These are phyloP conservation scores for Termitomyces heimii DNA, from an alignment of 768 basidiomycete species.

Conservation along the genomic window DNA sequence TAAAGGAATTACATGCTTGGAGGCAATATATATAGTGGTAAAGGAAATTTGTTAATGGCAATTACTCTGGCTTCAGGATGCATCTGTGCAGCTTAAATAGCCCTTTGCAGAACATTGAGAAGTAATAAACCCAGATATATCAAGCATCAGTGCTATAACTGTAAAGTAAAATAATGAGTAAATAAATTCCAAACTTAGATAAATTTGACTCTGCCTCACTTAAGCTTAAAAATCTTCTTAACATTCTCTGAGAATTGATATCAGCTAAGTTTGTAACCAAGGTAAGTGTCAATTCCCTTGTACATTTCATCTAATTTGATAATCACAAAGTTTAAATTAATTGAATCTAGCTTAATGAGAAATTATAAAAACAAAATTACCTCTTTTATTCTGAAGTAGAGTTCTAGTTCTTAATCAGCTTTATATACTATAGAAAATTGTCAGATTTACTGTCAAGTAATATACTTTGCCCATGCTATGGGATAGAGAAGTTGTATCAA, in stretches of 20 bases:
- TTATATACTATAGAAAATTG: too few species aligned
- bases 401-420: background rate
- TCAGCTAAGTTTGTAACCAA: background rate
- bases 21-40: background rate
- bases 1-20: background rate
- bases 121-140: background rate
- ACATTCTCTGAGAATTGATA: background rate
- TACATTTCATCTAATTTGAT: slow-evolving; percentile 1
- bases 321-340: background rate
- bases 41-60: background rate
- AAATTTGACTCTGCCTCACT: background rate
- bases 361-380: background rate
- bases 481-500: background rate
- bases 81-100: slow-evolving; percentile 1
- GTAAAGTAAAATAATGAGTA: background rate
- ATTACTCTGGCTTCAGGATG: slow-evolving; percentile 1
- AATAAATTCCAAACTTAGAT: background rate
- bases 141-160: slow-evolving; percentile 1
- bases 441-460: background rate
- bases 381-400: background rate
- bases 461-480: background rate
- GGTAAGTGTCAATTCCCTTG: background rate
- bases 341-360: too few species aligned
- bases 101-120: background rate
- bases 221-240: background rate